A percentile compares a stretch with the other conserved stretches of the same genome.
These are phyloP conservation scores for Anacardium occidentale DNA, from an alignment of 345 rosid species.

Conservation along the genomic window DNA sequence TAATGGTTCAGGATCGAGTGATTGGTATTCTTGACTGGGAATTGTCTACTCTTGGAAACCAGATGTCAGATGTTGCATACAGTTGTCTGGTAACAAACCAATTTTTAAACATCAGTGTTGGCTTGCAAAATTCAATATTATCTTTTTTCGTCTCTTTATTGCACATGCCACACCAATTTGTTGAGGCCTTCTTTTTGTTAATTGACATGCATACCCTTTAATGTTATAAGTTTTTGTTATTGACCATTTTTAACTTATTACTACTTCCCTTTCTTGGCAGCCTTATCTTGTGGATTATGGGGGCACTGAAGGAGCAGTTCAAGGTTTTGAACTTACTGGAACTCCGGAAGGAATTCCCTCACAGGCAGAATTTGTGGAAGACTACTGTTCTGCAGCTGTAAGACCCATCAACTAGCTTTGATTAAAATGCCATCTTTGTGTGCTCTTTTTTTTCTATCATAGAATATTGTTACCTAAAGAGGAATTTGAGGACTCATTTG, in stretches of 20 bases:
- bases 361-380: slow-evolving; percentile 71
- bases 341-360: slow-evolving; percentile 84
- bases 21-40: slow-evolving; percentile 98
- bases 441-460: not conserved
- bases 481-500: slow-evolving; percentile 5
- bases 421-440: slow-evolving; percentile 8
- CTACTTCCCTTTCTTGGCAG: slow-evolving; percentile 42
- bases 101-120: slow-evolving; percentile 19
- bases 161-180: slow-evolving; percentile 2
- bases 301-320: slow-evolving; percentile 31
- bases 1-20: slow-evolving; percentile 70
- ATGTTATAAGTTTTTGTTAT: not conserved
- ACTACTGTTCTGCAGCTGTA: slow-evolving; percentile 81
- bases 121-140: slow-evolving; percentile 1
- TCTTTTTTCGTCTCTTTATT: not conserved
- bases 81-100: slow-evolving; percentile 65
- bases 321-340: slow-evolving; percentile 68
- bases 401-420: slow-evolving; percentile 23
- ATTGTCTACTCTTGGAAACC: slow-evolving; percentile 92
- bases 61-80: slow-evolving; percentile 93
- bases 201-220: not conserved
- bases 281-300: slow-evolving; percentile 46
- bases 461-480: not conserved
- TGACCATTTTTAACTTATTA: slow-evolving; percentile 6
- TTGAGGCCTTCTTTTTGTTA: not conserved